Conservation (phyloP, 1,139 yeast genomes). For the Zygosaccharomyces pseudobailii region DNA sequence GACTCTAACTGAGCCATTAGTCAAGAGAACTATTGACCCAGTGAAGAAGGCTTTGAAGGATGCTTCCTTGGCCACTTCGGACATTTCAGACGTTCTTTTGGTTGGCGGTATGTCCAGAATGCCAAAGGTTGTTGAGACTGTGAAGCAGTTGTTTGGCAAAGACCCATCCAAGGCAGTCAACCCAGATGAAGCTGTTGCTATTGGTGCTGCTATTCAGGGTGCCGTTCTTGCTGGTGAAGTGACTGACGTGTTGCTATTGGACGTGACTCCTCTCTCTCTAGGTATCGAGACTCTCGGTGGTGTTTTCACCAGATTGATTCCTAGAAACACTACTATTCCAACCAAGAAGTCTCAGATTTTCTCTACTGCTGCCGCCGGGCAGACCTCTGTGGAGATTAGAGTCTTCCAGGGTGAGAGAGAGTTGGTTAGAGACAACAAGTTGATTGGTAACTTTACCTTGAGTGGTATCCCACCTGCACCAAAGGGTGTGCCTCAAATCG, state of each 20-base stretch:
- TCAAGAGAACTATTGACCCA: slow-evolving; percentile 93
- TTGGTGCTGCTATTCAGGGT: slow-evolving; percentile 99
- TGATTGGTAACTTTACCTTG: slow-evolving; percentile 95
- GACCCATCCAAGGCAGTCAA: slow-evolving; percentile 98
- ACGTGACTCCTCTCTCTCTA: slow-evolving; percentile 94
- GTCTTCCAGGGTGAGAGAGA: slow-evolving; percentile 99
- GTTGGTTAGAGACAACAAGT: slow-evolving; percentile 96
- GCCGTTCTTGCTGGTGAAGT: slow-evolving; percentile 99
- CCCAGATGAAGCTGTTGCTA: slow-evolving; percentile 99
- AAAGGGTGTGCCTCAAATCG: slow-evolving; percentile 99
- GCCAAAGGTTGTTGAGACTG: slow-evolving; percentile 99
- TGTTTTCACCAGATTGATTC: slow-evolving; percentile 94
- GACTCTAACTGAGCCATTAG: slow-evolving; percentile 80
- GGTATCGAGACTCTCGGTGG: slow-evolving; percentile 99
- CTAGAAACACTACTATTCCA: slow-evolving; percentile 97
- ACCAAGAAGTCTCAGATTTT: slow-evolving; percentile 95
- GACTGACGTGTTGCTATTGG: slow-evolving; percentile 88
- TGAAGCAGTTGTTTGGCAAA: slow-evolving; percentile 84
- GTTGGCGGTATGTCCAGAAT: slow-evolving; percentile 99
- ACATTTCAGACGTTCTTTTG: slow-evolving; percentile 88
- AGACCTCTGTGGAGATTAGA: slow-evolving; percentile 97
- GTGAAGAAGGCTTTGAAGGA: slow-evolving; percentile 98
- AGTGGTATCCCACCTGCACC: slow-evolving; percentile 98
- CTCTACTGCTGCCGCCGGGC: slow-evolving; percentile 99
- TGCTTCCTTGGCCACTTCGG: slow-evolving; percentile 81